Evolutionary conservation across 1,284 basidiomycete genomes (phyloP), one percentile per base, ranked within the genome.

Genomic region (Golubevia pallescens): DNA sequence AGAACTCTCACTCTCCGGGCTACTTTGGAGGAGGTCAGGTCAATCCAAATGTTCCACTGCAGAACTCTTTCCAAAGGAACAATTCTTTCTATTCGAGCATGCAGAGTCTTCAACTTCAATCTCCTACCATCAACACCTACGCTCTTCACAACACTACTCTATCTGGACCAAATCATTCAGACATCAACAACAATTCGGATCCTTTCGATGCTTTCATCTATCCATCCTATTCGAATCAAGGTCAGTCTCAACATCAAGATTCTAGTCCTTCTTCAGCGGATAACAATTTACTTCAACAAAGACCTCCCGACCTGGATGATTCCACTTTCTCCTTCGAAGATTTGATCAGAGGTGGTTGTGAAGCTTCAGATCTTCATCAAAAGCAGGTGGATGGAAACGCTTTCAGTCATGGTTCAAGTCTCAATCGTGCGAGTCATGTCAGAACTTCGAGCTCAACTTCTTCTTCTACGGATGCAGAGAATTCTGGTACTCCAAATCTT

Each of bases 61-160:
- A 2, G 66, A 69, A 5, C 64, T 68, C 1, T 74, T 72, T 1
- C 67, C 71, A 3, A 70, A 71, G 16, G 56, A 73, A 42, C 69
- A 68, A 66, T 42, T 70, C 63, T 34, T 75, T 75, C 56, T 69
- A 75, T 42, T 38, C 63, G 0, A 73, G 71, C 58, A 75, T 75
- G 73, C 68, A 71, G 6, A 70, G 73, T 34, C 61, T 75, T n/a
- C 67, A 75, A n/a, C 57, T 75, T 21, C 70, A 75, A 64, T 67
- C 66, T 2, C 68, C 71, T 14, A 67, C 73, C 10, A 52, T 74
- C 1, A 24, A 67, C 34, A 38, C 34, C 34, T 38, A 5, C 10
- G 3, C 34, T 38, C 34, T 38, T 10, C 34, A 38, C 34, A n/a
- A n/a, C n/a, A n/a, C n/a, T n/a, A n/a, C n/a, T n/a, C n/a, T n/a